These are phyloP conservation scores for Ceratobasidium sp. DNA, from an alignment of 1,284 basidiomycete genomes.

Conservation along the genomic window DNA sequence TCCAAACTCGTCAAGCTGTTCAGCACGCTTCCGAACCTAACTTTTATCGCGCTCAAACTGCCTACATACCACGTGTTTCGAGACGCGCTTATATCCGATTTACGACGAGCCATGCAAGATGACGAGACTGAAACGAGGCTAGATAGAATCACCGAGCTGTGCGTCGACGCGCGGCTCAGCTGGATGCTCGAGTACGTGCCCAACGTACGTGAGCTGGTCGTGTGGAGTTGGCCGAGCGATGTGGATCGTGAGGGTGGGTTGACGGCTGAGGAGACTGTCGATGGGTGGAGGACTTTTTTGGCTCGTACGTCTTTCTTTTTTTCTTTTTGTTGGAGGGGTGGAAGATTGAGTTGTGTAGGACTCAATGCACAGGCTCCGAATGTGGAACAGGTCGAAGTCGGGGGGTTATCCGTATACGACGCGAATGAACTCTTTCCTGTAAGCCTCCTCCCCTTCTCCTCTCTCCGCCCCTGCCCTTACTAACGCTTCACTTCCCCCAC, in stretches of 20 bases:
- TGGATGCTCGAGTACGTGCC: constrained; percentile 27
- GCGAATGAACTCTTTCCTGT: constrained; percentile 35
- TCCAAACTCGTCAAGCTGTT: constrained; percentile 16
- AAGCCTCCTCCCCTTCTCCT: neutral
- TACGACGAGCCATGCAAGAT: neutral
- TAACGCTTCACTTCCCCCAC: too few species aligned
- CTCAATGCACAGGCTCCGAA: constrained; percentile 19
- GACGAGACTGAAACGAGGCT: neutral
- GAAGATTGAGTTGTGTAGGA: constrained; percentile 4
- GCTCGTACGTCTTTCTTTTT: neutral
- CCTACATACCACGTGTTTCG: constrained; percentile 38
- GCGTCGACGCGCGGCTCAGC: constrained; percentile 3
- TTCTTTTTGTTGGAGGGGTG: neutral
- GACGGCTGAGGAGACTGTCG: neutral
- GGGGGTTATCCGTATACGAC: constrained; percentile 34
- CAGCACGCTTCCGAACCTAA: neutral
- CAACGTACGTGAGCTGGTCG: constrained; percentile 1
- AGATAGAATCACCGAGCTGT: constrained; percentile 6
- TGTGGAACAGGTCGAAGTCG: constrained; percentile 32
- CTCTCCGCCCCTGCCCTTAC: too few species aligned
- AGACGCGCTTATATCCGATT: constrained; percentile 23
- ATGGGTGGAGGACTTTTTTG: constrained; percentile 28
- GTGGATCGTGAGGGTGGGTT: constrained; percentile 19
- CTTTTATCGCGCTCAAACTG: constrained; percentile 25
- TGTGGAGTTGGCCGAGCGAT: constrained; percentile 42